These are phyloP conservation scores for Warburgia ugandensis DNA, from an alignment of 164 flowering plant genomes.

Conservation along the genomic window DNA sequence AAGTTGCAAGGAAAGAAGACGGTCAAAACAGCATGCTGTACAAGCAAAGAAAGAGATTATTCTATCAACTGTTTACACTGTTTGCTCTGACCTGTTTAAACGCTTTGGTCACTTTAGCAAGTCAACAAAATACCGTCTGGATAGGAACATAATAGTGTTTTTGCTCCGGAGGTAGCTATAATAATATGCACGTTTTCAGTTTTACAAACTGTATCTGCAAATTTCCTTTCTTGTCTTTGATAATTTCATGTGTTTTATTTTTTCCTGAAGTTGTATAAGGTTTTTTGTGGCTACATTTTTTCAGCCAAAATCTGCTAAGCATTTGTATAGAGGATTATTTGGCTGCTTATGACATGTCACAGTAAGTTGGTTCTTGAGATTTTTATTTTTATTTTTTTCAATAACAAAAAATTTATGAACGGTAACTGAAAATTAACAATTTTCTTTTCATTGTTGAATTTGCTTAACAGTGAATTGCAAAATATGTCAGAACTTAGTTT, in stretches of 20 bases:
- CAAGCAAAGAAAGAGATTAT: constrained; percentile 66
- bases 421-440: too few species aligned
- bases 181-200: neutral
- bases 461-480: too few species aligned
- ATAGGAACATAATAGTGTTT: constrained; percentile 32
- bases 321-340: constrained; percentile 50
- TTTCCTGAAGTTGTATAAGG: neutral
- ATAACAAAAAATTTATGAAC: too few species aligned
- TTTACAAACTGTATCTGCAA: neutral
- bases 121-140: constrained; percentile 39
- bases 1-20: constrained; percentile 24
- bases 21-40: constrained; percentile 35
- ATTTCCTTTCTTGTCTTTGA: constrained; percentile 3
- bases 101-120: constrained; percentile 48
- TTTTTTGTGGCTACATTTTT: constrained; percentile 1
- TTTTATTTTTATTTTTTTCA: too few species aligned
- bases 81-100: constrained; percentile 52
- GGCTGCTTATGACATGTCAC: constrained; percentile 48
- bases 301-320: constrained; percentile 46
- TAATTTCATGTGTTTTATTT: neutral
- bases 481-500: too few species aligned
- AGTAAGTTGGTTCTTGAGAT: constrained; percentile 37
- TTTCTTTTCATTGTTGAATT: too few species aligned
- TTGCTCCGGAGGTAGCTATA: constrained; percentile 40
- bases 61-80: constrained; percentile 36